Evolutionary conservation across 352 stramenopile genomes (phyloP).

Genomic region (Paralagenidium karlingii): DNA sequence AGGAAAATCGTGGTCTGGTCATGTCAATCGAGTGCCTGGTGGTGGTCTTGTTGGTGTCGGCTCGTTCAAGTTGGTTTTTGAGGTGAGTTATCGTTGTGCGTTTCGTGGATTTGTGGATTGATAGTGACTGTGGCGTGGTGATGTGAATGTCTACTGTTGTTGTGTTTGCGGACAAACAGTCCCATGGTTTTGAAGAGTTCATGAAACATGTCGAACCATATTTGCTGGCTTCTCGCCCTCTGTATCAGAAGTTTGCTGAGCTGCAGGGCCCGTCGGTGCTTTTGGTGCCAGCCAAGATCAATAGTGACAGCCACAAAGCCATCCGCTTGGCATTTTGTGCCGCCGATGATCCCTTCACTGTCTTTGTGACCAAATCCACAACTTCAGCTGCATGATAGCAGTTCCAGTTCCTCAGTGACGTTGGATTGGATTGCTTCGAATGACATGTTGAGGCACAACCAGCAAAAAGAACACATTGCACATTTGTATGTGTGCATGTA

Average conservation of each 20-base stretch:
- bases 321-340: too few species aligned
- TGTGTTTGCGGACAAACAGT: conserved; percentile 12
- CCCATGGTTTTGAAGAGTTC: conserved; percentile 66
- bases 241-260: conserved; percentile 39
- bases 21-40: conserved; percentile 55
- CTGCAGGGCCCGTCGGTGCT: conserved; percentile 47
- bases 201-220: conserved; percentile 46
- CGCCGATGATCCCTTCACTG: too few species aligned
- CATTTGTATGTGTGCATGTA: too few species aligned
- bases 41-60: conserved; percentile 52
- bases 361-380: too few species aligned
- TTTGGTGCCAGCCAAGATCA: conserved; percentile 54
- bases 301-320: too few species aligned
- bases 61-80: conserved; percentile 41
- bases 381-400: too few species aligned
- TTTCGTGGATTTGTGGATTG: neutral
- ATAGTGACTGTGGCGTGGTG: neutral
- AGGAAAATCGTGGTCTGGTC: conserved; percentile 43
- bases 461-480: too few species aligned
- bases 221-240: conserved; percentile 30
- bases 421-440: too few species aligned
- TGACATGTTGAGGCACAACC: too few species aligned
- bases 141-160: conserved; percentile 1
- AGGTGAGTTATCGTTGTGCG: conserved; percentile 15
- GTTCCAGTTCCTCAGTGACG: too few species aligned